phyloP scores from a whole-genome alignment of 345 rosid species.

The Sisymbrium altissimum region DNA sequence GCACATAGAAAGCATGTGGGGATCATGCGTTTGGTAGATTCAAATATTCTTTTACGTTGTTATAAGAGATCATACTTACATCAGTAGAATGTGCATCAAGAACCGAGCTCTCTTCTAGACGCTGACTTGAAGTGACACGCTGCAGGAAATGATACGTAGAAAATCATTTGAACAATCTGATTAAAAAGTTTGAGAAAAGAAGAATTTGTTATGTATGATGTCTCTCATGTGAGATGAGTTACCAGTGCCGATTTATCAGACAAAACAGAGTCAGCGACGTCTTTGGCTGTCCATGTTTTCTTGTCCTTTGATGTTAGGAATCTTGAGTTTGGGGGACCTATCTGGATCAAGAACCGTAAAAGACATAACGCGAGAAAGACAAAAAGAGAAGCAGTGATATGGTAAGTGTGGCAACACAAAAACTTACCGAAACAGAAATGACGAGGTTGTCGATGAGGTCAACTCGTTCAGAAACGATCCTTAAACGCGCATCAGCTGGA shows the following conservation, averaged over 20 bases:
- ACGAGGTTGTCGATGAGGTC: constrained; percentile 81
- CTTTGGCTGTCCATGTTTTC: constrained; percentile 80
- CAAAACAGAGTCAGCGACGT: constrained; percentile 87
- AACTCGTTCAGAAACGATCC: constrained; percentile 89
- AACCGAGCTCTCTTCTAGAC: constrained; percentile 81
- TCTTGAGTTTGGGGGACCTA: constrained; percentile 87
- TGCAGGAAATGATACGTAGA: constrained; percentile 19
- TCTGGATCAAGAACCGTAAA: constrained; percentile 56
- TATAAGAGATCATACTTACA: constrained; percentile 41
- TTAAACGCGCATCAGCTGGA: constrained; percentile 88
- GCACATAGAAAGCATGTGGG: not conserved
- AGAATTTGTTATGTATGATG: not conserved
- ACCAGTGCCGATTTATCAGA: constrained; percentile 93
- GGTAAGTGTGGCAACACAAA: constrained; percentile 4
- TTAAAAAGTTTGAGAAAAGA: constrained; percentile 4
- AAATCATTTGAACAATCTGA: constrained; percentile 3
- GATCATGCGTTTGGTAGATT: not conserved
- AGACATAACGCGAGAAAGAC: constrained; percentile 22
- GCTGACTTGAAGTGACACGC: constrained; percentile 95
- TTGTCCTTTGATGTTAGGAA: constrained; percentile 76
- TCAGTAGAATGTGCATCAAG: constrained; percentile 67
- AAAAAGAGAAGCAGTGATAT: not conserved
- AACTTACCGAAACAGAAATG: constrained; percentile 72
- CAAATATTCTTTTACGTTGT: not conserved
- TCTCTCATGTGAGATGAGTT: constrained; percentile 26